Evolutionary conservation across 371 early-diverging fungal species (phyloP).

Genomic region (Mortierella sp.): DNA sequence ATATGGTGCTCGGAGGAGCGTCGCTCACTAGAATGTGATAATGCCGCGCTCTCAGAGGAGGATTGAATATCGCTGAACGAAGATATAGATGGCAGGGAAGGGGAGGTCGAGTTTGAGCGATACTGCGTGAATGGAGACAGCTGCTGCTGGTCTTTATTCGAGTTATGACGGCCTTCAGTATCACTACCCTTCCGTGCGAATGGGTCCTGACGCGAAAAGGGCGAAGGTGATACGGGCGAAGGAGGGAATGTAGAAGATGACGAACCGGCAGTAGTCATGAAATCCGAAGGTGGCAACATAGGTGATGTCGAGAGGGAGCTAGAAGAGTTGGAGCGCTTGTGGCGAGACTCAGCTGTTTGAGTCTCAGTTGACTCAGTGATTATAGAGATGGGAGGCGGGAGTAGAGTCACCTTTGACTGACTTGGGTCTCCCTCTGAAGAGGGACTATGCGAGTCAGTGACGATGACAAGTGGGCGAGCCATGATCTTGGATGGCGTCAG

Average conservation of each 20-base stretch:
- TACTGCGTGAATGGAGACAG: conserved; percentile 26
- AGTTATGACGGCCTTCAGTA: background rate
- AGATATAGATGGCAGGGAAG: conserved; percentile 42
- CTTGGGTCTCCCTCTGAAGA: conserved; percentile 14
- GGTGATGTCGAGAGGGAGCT: conserved; percentile 28
- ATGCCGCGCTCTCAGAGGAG: background rate
- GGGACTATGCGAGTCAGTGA: conserved; percentile 37
- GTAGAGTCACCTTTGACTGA: conserved; percentile 15
- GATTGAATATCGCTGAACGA: conserved; percentile 33
- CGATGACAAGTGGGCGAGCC: conserved; percentile 25
- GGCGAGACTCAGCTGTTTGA: background rate
- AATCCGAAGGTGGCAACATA: conserved; percentile 28
- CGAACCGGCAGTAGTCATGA: background rate
- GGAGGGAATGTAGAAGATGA: conserved; percentile 19
- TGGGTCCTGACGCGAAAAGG: conserved; percentile 15
- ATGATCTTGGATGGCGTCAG: conserved; percentile 22
- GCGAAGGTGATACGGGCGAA: conserved; percentile 24
- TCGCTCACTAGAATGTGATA: conserved; percentile 6
- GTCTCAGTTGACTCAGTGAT: background rate
- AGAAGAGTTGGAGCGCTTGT: conserved; percentile 16
- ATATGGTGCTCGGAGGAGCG: conserved; percentile 4
- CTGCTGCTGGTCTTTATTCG: conserved; percentile 28
- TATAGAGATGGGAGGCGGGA: conserved; percentile 24
- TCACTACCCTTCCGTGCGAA: conserved; percentile 17
- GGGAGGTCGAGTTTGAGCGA: conserved; percentile 22